phyloP scores from a whole-genome alignment of 129 eudicot genomes.

The Saposhnikovia divaricata region DNA sequence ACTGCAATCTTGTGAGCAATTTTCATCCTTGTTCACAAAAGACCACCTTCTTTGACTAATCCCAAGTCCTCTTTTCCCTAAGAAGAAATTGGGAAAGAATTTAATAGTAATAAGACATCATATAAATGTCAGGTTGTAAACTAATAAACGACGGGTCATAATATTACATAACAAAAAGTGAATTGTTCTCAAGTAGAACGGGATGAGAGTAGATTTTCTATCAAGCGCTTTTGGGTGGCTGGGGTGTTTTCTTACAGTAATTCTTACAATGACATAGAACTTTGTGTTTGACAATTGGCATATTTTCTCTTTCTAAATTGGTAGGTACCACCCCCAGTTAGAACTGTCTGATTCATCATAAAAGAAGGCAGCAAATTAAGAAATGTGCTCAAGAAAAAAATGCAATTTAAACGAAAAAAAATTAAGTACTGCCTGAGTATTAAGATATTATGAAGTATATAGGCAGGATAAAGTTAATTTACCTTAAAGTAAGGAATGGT shows the following conservation, averaged over 20 bases:
- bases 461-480: constrained; percentile 11
- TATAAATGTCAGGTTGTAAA: not conserved
- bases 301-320: not conserved
- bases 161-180: not conserved
- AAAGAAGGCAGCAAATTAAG: not conserved
- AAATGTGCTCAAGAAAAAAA: not conserved
- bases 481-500: constrained; percentile 86
- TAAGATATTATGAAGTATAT: not conserved
- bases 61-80: constrained; percentile 80
- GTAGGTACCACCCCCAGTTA: not conserved
- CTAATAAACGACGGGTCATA: not conserved
- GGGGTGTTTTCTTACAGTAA: not conserved
- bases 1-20: constrained; percentile 79
- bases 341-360: not conserved
- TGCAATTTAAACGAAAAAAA: not conserved
- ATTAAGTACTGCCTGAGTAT: not conserved
- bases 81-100: constrained; percentile 11
- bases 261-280: not conserved
- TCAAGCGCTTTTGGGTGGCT: not conserved
- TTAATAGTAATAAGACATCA: not conserved
- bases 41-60: constrained; percentile 91
- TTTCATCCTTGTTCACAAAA: constrained; percentile 87
- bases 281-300: constrained; percentile 1
- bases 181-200: not conserved
- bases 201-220: not conserved